These are phyloP conservation scores for Suillus occidentalis DNA, from an alignment of 768 basidiomycete genomes.

Conservation along the genomic window DNA sequence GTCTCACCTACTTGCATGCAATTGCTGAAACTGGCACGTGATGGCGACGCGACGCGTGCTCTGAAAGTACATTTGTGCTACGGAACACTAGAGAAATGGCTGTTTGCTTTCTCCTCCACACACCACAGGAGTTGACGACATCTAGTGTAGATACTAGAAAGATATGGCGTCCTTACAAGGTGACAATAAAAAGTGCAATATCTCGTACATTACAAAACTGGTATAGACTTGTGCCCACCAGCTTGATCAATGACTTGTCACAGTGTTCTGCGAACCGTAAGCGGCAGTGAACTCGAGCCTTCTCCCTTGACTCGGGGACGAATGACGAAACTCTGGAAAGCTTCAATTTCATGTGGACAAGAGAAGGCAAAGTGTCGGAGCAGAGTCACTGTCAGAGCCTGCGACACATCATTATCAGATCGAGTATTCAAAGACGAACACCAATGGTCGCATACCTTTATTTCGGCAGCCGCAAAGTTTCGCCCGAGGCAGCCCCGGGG, in stretches of 20 bases:
- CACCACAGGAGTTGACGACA: neutral
- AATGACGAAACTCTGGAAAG: conserved; percentile 67
- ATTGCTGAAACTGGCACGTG: no score
- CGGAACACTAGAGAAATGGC: neutral
- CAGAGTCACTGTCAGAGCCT: conserved; percentile 49
- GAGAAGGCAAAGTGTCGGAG: conserved; percentile 56
- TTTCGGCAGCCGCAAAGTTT: conserved; percentile 57
- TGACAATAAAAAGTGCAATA: neutral
- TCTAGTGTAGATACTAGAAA: neutral
- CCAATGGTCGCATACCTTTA: conserved; percentile 44
- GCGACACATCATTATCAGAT: neutral
- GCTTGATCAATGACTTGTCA: conserved; percentile 13
- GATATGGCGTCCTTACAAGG: neutral
- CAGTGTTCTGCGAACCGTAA: conserved; percentile 39
- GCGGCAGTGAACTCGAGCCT: conserved; percentile 54
- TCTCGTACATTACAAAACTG: neutral
- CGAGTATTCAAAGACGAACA: neutral
- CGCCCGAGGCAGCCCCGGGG: conserved; percentile 63
- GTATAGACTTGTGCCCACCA: neutral
- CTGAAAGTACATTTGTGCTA: neutral
- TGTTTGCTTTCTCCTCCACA: neutral
- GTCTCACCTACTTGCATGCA: neutral
- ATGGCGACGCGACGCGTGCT: neutral
- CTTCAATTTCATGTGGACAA: conserved; percentile 52
- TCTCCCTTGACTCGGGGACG: conserved; percentile 57